Conservation (phyloP, 345 rosid genomes). For the Rhodamnia rubescens region DNA sequence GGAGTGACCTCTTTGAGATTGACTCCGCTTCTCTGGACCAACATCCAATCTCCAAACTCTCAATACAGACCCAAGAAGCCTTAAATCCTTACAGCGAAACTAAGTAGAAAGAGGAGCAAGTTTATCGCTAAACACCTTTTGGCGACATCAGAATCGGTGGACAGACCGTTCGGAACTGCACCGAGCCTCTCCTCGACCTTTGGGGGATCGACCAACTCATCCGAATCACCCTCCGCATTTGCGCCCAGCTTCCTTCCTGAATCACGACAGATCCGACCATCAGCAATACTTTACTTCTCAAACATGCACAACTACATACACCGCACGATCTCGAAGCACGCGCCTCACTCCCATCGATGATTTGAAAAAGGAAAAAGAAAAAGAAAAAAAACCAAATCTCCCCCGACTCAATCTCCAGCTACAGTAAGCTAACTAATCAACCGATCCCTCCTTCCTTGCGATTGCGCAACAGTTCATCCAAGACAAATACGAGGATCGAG, state of each 20-base stretch:
- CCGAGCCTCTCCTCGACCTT: constrained; percentile 92
- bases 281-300: background rate
- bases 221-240: constrained; percentile 62
- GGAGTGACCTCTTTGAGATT: constrained; percentile 78
- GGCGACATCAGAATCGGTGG: constrained; percentile 95
- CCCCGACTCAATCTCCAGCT: background rate
- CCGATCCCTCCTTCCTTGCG: background rate
- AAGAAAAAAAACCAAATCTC: background rate
- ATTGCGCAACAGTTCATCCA: background rate
- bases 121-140: constrained; percentile 38
- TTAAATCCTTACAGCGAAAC: background rate
- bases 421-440: background rate
- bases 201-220: constrained; percentile 62
- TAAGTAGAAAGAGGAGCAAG: background rate
- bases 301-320: background rate
- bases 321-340: background rate
- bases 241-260: constrained; percentile 71
- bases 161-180: constrained; percentile 72
- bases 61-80: background rate
- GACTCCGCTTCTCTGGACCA: constrained; percentile 79
- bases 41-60: background rate
- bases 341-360: background rate
- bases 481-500: background rate
- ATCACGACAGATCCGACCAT: background rate
- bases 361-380: background rate